Percentiles rank a stretch among this genome's conserved stretches.
phyloP scores from a whole-genome alignment of 108 stramenopile species.

The Conticribra weissflogii region DNA sequence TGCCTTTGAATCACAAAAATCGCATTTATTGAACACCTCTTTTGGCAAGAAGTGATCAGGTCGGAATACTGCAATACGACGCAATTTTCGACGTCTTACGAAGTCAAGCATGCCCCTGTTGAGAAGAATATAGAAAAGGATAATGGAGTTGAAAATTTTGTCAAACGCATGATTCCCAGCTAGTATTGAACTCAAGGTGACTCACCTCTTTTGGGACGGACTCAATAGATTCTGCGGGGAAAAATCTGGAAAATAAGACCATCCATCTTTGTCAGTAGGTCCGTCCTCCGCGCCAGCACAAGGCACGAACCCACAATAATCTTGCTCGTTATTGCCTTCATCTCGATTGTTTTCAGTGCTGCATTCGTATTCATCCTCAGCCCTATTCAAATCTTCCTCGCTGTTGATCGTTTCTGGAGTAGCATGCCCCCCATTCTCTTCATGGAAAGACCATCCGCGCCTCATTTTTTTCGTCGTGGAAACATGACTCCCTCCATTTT shows the following conservation, averaged over 20 bases:
- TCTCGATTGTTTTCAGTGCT: constrained; percentile 4
- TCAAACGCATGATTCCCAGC: too few species aligned
- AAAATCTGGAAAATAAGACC: constrained; percentile 66
- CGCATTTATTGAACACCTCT: constrained; percentile 50
- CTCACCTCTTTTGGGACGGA: constrained; percentile 46
- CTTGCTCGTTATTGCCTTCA: neutral
- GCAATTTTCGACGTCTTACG: constrained; percentile 59
- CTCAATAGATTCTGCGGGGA: constrained; percentile 32
- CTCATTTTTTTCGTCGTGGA: neutral
- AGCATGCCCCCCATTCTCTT: constrained; percentile 20
- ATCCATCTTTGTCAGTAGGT: constrained; percentile 46
- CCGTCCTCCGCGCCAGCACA: constrained; percentile 28
- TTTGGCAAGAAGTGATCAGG: constrained; percentile 56
- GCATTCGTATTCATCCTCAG: constrained; percentile 29
- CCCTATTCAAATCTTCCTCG: neutral
- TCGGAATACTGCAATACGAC: constrained; percentile 52
- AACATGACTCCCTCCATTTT: neutral
- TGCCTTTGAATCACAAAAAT: constrained; percentile 67
- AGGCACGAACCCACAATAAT: constrained; percentile 27
- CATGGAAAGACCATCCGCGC: constrained; percentile 47
- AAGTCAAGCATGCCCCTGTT: constrained; percentile 51
- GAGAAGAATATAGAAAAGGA: neutral
- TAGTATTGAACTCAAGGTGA: too few species aligned
- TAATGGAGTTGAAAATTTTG: too few species aligned
- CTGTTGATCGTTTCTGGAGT: neutral